Conservation (phyloP, 352 stramenopile genomes). For the Globisporangium irregulare region DNA sequence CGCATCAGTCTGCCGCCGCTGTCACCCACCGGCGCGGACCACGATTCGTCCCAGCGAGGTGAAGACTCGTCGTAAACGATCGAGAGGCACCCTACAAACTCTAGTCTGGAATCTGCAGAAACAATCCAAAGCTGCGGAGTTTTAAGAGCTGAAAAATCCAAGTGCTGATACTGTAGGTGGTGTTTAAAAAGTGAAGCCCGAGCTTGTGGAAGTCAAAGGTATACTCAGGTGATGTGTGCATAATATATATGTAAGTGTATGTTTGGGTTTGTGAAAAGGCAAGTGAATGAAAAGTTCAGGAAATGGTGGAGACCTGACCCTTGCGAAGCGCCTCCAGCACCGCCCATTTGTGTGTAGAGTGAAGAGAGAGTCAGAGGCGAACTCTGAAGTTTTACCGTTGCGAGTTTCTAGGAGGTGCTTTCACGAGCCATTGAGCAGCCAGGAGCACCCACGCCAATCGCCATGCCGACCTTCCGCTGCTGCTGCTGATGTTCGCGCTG, state of each 20-base stretch:
- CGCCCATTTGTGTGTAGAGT: neutral
- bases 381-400: conserved; percentile 10
- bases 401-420: neutral
- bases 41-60: conserved; percentile 31
- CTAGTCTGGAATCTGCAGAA: neutral
- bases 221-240: neutral
- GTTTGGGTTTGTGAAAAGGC: neutral
- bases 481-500: neutral
- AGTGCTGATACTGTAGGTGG: neutral
- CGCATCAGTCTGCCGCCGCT: conserved; percentile 77
- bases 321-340: neutral
- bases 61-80: conserved; percentile 37
- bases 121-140: neutral
- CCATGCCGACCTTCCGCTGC: neutral
- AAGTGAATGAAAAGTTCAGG: conserved; percentile 3
- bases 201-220: neutral
- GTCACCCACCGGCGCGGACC: conserved; percentile 36
- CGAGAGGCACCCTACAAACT: neutral
- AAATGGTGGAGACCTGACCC: neutral
- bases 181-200: neutral
- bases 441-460: conserved; percentile 7
- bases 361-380: conserved; percentile 11
- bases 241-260: conserved; percentile 5
- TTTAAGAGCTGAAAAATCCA: neutral
- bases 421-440: neutral